phyloP scores from a whole-genome alignment of 2,329 filamentous ascomycete genomes.

The Fonsecaea erecta region DNA sequence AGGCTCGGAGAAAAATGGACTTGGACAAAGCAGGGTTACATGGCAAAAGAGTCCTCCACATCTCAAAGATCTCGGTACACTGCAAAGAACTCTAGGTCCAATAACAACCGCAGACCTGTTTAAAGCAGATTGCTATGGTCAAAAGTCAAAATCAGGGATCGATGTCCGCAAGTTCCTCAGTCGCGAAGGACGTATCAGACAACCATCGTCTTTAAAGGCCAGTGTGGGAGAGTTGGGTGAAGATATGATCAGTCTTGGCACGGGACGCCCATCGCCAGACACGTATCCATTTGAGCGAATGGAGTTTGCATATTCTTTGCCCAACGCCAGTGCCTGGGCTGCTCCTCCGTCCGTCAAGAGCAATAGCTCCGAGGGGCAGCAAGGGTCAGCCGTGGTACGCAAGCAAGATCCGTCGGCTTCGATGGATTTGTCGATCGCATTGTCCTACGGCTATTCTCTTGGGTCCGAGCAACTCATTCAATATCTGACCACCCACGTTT shows the following conservation, averaged over 20 bases:
- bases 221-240: slow-evolving; percentile 2
- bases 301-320: background rate
- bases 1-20: background rate
- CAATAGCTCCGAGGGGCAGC: background rate
- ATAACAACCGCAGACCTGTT: background rate
- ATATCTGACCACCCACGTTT: slow-evolving; percentile 7
- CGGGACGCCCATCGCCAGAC: slow-evolving; percentile 1
- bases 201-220: slow-evolving; percentile 11
- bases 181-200: slow-evolving; percentile 5
- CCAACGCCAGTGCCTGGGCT: background rate
- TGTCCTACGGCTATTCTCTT: slow-evolving; percentile 12
- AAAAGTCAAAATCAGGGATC: background rate
- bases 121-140: background rate
- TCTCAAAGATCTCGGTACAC: background rate
- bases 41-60: background rate
- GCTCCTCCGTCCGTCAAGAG: background rate
- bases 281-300: background rate
- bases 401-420: slow-evolving; percentile 4
- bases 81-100: background rate
- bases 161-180: slow-evolving; percentile 9
- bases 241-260: slow-evolving; percentile 7
- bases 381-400: background rate
- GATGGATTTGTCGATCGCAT: slow-evolving; percentile 3
- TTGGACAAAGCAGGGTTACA: background rate
- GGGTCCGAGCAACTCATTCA: slow-evolving; percentile 14